Evolutionary conservation across 1,139 yeast genomes (phyloP).

Genomic region (Keqinozyma sinolaborantium): DNA sequence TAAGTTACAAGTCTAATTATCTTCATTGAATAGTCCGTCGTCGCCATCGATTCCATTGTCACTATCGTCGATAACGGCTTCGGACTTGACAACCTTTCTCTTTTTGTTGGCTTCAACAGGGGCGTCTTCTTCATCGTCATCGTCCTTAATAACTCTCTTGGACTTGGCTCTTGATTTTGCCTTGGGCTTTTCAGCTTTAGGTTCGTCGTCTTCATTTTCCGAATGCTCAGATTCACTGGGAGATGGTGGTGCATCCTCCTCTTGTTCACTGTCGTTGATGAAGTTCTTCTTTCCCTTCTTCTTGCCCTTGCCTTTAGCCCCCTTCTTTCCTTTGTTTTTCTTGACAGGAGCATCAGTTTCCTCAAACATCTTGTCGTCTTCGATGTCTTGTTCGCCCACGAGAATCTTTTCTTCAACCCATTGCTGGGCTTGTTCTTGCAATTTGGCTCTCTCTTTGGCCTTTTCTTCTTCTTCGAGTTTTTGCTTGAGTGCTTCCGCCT

Average conservation of each 20-base stretch:
- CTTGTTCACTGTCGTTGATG: slow-evolving; percentile 27
- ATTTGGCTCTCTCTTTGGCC: slow-evolving; percentile 63
- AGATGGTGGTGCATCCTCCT: slow-evolving; percentile 23
- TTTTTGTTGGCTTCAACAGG: slow-evolving; percentile 14
- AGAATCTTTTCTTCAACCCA: slow-evolving; percentile 65
- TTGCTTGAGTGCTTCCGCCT: slow-evolving; percentile 33
- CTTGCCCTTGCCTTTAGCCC: slow-evolving; percentile 15
- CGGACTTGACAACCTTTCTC: slow-evolving; percentile 34
- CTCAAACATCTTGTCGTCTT: slow-evolving; percentile 31
- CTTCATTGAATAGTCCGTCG: slow-evolving; percentile 13
- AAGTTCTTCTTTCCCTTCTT: slow-evolving; percentile 19
- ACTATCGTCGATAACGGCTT: slow-evolving; percentile 51
- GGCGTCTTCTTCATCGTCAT: slow-evolving; percentile 17
- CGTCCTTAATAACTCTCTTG: slow-evolving; percentile 22
- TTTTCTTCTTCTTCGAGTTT: slow-evolving; percentile 48
- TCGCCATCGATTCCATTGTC: slow-evolving; percentile 46
- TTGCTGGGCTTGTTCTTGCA: slow-evolving; percentile 80
- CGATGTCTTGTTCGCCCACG: slow-evolving; percentile 32
- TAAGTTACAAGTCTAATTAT: slow-evolving; percentile 1
- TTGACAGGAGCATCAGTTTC: slow-evolving; percentile 21
- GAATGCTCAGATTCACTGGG: slow-evolving; percentile 21
- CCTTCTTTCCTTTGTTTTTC: slow-evolving; percentile 12
- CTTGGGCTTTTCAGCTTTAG: slow-evolving; percentile 13
- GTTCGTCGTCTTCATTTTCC: slow-evolving; percentile 12
- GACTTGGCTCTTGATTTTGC: slow-evolving; percentile 3